Percentiles rank a stretch among this genome's conserved stretches.
These are phyloP conservation scores for Saturnispora gosingensis DNA, from an alignment of 805 yeast species.

Conservation along the genomic window DNA sequence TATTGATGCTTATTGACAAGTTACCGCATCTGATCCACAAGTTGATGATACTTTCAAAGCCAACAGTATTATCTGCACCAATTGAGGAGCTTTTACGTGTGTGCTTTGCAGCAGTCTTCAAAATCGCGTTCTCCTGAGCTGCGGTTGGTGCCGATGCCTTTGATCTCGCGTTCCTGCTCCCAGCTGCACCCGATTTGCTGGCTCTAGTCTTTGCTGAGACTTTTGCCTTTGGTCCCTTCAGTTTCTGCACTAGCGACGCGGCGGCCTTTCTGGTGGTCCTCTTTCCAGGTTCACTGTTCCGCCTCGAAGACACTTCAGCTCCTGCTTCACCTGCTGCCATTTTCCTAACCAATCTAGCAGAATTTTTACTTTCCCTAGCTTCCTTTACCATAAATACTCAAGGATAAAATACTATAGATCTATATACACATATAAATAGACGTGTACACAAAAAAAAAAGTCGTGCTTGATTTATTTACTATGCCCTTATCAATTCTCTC, in stretches of 20 bases:
- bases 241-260: not conserved
- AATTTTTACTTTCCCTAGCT: not conserved
- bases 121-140: not conserved
- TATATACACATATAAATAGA: not conserved
- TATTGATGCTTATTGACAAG: conserved; percentile 36
- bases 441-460: not conserved
- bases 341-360: not conserved
- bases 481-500: not conserved
- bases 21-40: conserved; percentile 41
- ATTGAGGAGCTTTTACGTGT: not conserved
- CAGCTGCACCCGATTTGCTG: not conserved
- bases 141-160: not conserved
- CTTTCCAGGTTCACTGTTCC: not conserved
- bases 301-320: not conserved
- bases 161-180: not conserved
- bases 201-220: not conserved
- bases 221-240: not conserved
- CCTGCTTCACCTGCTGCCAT: not conserved
- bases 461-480: not conserved
- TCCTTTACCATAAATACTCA: not conserved
- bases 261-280: not conserved
- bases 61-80: too few species aligned
- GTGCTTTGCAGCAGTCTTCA: not conserved
- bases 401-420: too few species aligned
- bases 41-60: not conserved